Percentiles rank a stretch among this genome's conserved stretches.
phyloP scores from a whole-genome alignment of 2,329 filamentous ascomycete genomes.

The Thielaviopsis ethacetica region DNA sequence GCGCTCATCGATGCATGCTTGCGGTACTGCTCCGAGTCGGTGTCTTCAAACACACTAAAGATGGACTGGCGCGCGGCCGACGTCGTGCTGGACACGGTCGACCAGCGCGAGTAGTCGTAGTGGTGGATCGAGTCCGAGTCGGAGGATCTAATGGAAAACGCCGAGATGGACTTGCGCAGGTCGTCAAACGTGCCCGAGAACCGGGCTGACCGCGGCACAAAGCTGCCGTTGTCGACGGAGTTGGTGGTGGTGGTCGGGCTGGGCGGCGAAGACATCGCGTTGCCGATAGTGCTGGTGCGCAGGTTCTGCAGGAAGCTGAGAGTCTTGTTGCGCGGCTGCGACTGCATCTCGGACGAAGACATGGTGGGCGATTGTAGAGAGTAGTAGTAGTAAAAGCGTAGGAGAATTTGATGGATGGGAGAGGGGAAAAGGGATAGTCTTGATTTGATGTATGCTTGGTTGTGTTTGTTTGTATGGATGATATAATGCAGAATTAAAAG shows the following conservation, averaged over 20 bases:
- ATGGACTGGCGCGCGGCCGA: neutral
- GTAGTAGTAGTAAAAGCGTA: neutral
- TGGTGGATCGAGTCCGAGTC: constrained; percentile 8
- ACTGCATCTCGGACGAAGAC: constrained; percentile 1
- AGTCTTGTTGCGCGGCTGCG: constrained; percentile 6
- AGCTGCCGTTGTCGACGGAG: neutral
- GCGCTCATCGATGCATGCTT: constrained; percentile 1
- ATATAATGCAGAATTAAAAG: neutral
- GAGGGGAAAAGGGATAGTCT: neutral
- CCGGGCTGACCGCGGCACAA: constrained; percentile 7
- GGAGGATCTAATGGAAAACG: constrained; percentile 10
- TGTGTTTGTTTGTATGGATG: neutral
- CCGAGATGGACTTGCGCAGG: constrained; percentile 12
- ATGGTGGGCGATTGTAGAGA: neutral
- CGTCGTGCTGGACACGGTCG: constrained; percentile 5
- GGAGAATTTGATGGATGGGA: neutral
- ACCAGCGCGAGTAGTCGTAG: constrained; percentile 10
- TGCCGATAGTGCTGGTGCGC: constrained; percentile 5
- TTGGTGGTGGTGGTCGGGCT: constrained; percentile 1
- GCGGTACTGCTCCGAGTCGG: neutral
- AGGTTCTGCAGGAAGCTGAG: constrained; percentile 9
- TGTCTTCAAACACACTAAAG: neutral
- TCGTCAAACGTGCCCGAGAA: constrained; percentile 12
- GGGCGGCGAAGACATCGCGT: constrained; percentile 2
- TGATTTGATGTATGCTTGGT: neutral